A percentile compares a stretch with the other conserved stretches of the same genome.
Evolutionary conservation across 2,329 filamentous ascomycete species (phyloP).

Genomic region (Zymoseptoria pseudotritici): DNA sequence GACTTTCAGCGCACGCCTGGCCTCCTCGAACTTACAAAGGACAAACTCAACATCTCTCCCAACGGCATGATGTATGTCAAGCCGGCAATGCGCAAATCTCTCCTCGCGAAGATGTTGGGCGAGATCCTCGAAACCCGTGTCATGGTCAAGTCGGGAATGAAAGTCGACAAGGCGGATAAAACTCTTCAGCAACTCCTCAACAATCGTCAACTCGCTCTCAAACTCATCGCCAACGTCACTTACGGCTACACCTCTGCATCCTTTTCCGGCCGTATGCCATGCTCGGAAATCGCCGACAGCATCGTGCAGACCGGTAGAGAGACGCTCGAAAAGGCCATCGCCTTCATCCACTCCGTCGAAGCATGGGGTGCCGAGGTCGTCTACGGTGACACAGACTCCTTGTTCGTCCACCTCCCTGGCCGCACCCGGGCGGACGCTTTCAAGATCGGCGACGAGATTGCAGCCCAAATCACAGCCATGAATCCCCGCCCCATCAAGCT

Average conservation of each 20-base stretch:
- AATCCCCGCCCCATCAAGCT: slow-evolving; percentile 91
- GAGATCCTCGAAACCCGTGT: slow-evolving; percentile 93
- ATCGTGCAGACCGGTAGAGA: slow-evolving; percentile 95
- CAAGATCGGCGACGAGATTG: slow-evolving; percentile 85
- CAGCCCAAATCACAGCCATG: slow-evolving; percentile 74
- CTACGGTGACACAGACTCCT: slow-evolving; percentile 92
- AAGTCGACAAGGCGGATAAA: slow-evolving; percentile 81
- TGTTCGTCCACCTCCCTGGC: slow-evolving; percentile 86
- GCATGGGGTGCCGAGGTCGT: slow-evolving; percentile 94
- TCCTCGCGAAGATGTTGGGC: slow-evolving; percentile 91
- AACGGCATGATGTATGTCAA: slow-evolving; percentile 97
- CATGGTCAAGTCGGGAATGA: slow-evolving; percentile 98
- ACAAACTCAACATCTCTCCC: slow-evolving; percentile 84
- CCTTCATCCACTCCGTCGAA: slow-evolving; percentile 78
- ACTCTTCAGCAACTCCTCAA: slow-evolving; percentile 79
- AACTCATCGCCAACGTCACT: slow-evolving; percentile 96
- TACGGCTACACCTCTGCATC: slow-evolving; percentile 97
- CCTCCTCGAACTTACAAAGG: slow-evolving; percentile 68
- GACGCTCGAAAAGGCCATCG: slow-evolving; percentile 88
- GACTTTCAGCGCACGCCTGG: slow-evolving; percentile 73
- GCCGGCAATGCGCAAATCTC: slow-evolving; percentile 73
- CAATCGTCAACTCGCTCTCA: slow-evolving; percentile 87
- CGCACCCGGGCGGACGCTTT: slow-evolving; percentile 85
- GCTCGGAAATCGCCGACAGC: slow-evolving; percentile 93
- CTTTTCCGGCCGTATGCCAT: slow-evolving; percentile 96